Base-by-base conservation (phyloP, 495 filamentous ascomycete species). In the Penicillium simplicissimum region DNA sequence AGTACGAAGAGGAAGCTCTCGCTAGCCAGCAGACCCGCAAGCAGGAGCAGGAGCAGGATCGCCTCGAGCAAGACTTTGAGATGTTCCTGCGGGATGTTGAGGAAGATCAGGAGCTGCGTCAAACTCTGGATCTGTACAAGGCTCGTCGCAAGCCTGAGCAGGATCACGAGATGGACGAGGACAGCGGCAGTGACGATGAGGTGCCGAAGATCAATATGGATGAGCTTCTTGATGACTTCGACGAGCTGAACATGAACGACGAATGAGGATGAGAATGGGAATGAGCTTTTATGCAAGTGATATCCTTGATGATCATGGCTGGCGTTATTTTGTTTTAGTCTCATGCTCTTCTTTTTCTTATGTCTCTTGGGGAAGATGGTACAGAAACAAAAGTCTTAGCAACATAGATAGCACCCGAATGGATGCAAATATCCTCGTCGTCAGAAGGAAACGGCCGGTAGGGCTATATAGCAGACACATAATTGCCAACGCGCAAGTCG, bases 31-130 rank as follows among this genome's bases (percentile, higher is more conserved):
- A 58, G 25, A 69, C 86, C 36, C 85, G 87, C 74, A 90, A 92
- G 71, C 79, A 91, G 53, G 69, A 75, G 34, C 65, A 74, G 45
- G 94, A 98, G 71, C 87, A 90, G 63, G 89, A 92, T 55, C 83
- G 86, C 47, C 86, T 92, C 69, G 96, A 98, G 64, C 81, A 85
- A 40, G 95, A 99, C 74, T 98, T 92, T 71, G 96, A 99, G 81
- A 86, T 90, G 86, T 99, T 99, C 85, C 77, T 99, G 77, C 86
- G 90, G 42, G 96, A 98, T 74, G 89, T 99, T 11, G 96, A 99
- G 74, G 93, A 97, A 71, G 96, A 99, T 71, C 82, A 87, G 40
- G 96, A 99, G 66, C 80, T 99, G 53, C 82, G 94, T 31, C 79
- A 85, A 53, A 92, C 92, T 5, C 73, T 98, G 68, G 89, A 90